phyloP scores from a whole-genome alignment of 352 stramenopile species.

The Phytophthora aleatoria region DNA sequence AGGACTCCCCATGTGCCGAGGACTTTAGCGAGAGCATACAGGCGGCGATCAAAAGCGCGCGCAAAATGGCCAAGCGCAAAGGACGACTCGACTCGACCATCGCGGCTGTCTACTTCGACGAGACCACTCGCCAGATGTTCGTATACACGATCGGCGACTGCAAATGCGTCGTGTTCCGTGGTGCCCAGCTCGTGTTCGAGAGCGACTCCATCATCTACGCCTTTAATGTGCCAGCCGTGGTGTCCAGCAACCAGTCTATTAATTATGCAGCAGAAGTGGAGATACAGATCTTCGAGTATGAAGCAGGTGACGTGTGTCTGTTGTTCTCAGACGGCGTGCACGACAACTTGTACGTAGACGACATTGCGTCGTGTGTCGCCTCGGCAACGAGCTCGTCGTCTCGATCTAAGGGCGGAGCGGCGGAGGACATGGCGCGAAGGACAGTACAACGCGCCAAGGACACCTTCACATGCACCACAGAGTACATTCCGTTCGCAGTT shows the following conservation, averaged over 20 bases:
- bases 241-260: conserved; percentile 85
- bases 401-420: conserved; percentile 43
- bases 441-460: conserved; percentile 71
- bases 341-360: conserved; percentile 88
- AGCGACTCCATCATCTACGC: conserved; percentile 91
- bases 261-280: conserved; percentile 78
- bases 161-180: conserved; percentile 84
- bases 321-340: conserved; percentile 89
- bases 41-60: conserved; percentile 70
- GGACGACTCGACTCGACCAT: conserved; percentile 85
- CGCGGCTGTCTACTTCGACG: conserved; percentile 82
- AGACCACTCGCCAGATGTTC: conserved; percentile 72
- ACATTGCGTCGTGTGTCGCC: conserved; percentile 72
- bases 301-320: conserved; percentile 78
- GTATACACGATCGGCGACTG: conserved; percentile 89
- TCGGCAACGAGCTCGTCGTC: conserved; percentile 14
- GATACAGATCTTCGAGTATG: conserved; percentile 76
- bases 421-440: conserved; percentile 77
- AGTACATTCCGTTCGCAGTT: conserved; percentile 88
- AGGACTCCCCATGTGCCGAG: conserved; percentile 53
- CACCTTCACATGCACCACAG: conserved; percentile 64
- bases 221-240: conserved; percentile 89
- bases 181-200: conserved; percentile 73
- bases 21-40: conserved; percentile 78
- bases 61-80: conserved; percentile 77